Base-by-base conservation (phyloP, 768 basidiomycete species). In the Grammothele lineata region DNA sequence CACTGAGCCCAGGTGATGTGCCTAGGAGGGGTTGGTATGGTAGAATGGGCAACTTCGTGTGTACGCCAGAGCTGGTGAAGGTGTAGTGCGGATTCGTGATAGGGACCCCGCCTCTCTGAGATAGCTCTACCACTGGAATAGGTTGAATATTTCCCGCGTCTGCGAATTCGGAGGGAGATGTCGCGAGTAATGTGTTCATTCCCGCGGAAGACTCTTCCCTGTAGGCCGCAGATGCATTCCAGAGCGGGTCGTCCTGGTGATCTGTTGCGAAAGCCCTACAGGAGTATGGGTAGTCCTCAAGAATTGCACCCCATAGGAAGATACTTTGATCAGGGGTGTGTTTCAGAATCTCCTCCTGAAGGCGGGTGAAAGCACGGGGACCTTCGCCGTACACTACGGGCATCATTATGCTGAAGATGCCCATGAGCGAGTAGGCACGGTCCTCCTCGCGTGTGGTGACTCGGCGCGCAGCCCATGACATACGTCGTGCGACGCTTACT, bases 311-410 rank as follows among this genome's bases (percentile, higher is more conserved):
- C 49, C 49, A 50, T 6, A 34, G 38, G 40, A 50, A 45, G 23
- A 50, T 26, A n/a, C 37, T 41, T 34, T 50, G 49, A 41, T 48
- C 47, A 10, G 47, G 47, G 34, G 34, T 42, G 25, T 5, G 14
- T 26, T 27, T 42, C 12, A 48, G 34, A 19, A 42, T 43, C 47
- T 48, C 47, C 19, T 48, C 40, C 26, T 48, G 47, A 10, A 48
- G 35, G 1, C 47, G 34, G 18, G 35, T 8, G 40, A 48, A 48
- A 2, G 47, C 47, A 21, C 24, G 34, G 8, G 17, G 18, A 0
- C 47, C 40, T 24, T 48, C 47, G 5, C 47, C 47, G 40, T 48
- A 48, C 18, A 48, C 36, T 12, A 41, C 37, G 3, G 40, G 36
- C 41, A 48, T 27, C 22, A 30, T 41, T 11, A 48, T 34, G 18